Base-by-base conservation (phyloP, 2,329 filamentous ascomycete genomes). In the Xylaria sp. region DNA sequence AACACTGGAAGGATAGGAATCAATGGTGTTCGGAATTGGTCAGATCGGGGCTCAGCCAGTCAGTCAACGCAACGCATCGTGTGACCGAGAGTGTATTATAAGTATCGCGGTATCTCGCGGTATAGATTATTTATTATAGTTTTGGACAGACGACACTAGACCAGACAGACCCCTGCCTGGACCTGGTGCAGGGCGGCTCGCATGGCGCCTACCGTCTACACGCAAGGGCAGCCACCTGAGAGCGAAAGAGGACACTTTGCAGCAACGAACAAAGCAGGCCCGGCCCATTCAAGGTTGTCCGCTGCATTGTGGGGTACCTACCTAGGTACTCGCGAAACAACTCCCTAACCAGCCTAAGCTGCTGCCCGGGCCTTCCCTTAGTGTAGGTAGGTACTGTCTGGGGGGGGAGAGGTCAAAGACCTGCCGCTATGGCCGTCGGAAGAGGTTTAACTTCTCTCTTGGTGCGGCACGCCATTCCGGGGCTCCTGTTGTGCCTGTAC, bases 161-260 rank as follows among this genome's bases (percentile, higher is more conserved):
- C 7, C 23, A 23, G 17, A 40, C 37, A 35, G 51, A 46, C 52
- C 52, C 52, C 25, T 44, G 49, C 25, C 29, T 25, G 37, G 35
- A n/a, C n/a, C 19, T 10, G 4, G 54, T n/a, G n/a, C n/a, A n/a
- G 15, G 19, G n/a, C 27, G 27, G 38, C 35, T 53, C n/a, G 33
- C 48, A 27, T 46, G 11, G 9, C 25, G 3, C 19, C 17, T 11
- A 31, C 15, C 38, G n/a, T n/a, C n/a, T n/a, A n/a, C n/a, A n/a
- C n/a, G n/a, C n/a, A n/a, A n/a, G n/a, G n/a, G n/a, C 19, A 21
- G 21, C 47, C n/a, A 11, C 38, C 38, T 38, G 19, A n/a, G 38
- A 51, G 23, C 33, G 38, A 62, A 48, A 69, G 62, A 72, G 70
- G 70, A 72, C 70, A 72, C 66, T 72, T 72, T 71, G 70, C 70